Conservation (phyloP, 352 stramenopile genomes). For the Sclerospora graminicola region DNA sequence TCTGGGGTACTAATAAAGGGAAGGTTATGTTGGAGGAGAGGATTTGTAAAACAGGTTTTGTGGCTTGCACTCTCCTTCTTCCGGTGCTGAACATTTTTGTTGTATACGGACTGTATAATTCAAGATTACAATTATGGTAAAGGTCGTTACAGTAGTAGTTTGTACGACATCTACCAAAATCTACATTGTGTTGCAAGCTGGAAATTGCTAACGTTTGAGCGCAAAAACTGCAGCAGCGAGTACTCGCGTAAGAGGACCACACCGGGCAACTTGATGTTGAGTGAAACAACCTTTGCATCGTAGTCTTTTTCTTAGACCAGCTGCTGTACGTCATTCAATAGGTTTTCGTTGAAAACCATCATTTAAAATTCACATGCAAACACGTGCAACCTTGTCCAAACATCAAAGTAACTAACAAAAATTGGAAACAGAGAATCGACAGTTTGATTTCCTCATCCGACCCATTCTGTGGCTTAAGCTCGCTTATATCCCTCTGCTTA, state of each 20-base stretch:
- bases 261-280: slow-evolving; percentile 78
- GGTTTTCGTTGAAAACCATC: slow-evolving; percentile 28
- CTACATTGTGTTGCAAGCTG: too few species aligned
- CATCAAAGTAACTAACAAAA: neutral
- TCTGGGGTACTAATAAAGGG: too few species aligned
- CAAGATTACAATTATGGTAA: too few species aligned
- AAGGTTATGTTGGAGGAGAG: too few species aligned
- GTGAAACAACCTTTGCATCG: slow-evolving; percentile 54
- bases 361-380: slow-evolving; percentile 57
- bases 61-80: too few species aligned
- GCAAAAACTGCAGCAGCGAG: slow-evolving; percentile 54
- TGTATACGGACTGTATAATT: too few species aligned
- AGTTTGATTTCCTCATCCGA: slow-evolving; percentile 5
- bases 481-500: slow-evolving; percentile 11
- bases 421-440: neutral
- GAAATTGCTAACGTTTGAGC: slow-evolving; percentile 15
- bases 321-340: slow-evolving; percentile 31
- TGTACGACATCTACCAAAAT: too few species aligned
- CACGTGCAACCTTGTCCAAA: slow-evolving; percentile 40
- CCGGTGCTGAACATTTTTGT: too few species aligned
- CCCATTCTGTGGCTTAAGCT: slow-evolving; percentile 12
- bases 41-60: too few species aligned
- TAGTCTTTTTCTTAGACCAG: slow-evolving; percentile 34
- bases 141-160: too few species aligned
- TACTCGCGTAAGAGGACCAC: slow-evolving; percentile 71